Evolutionary conservation across 2,329 filamentous ascomycete species (phyloP).

Genomic region (Aureobasidium sp.): DNA sequence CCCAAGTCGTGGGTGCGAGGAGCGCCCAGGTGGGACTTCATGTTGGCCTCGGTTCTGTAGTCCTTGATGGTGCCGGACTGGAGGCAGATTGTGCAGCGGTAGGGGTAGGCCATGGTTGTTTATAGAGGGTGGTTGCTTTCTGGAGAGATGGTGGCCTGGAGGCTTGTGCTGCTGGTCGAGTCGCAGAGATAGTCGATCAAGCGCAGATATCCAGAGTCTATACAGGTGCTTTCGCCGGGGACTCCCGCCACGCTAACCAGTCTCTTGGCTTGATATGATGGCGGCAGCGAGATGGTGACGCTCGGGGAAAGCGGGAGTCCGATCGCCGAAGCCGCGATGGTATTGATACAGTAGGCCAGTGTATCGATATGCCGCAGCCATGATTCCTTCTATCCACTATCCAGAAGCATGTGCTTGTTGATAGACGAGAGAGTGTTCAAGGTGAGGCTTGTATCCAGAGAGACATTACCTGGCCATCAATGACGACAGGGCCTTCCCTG

Average conservation of each 20-base stretch:
- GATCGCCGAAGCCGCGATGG: background rate
- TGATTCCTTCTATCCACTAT: background rate
- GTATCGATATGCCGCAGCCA: background rate
- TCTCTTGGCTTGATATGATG: background rate
- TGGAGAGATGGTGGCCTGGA: background rate
- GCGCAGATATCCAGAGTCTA: background rate
- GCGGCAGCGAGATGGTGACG: background rate
- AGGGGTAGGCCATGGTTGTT: background rate
- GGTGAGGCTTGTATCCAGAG: background rate
- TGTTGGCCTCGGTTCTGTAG: background rate
- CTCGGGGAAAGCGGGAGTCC: background rate
- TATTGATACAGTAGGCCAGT: background rate
- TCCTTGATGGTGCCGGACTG: background rate
- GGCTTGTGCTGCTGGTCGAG: background rate
- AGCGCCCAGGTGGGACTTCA: background rate
- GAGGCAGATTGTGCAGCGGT: background rate
- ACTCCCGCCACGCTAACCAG: background rate
- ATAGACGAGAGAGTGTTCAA: background rate
- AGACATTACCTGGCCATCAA: background rate
- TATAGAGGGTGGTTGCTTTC: background rate
- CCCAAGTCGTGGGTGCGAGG: background rate
- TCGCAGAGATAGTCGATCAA: background rate
- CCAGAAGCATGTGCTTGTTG: background rate
- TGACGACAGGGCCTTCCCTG: background rate
- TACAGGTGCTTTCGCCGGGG: background rate